phyloP scores from a whole-genome alignment of 2,329 filamentous ascomycete genomes.

The Dothideomycetes sp. region DNA sequence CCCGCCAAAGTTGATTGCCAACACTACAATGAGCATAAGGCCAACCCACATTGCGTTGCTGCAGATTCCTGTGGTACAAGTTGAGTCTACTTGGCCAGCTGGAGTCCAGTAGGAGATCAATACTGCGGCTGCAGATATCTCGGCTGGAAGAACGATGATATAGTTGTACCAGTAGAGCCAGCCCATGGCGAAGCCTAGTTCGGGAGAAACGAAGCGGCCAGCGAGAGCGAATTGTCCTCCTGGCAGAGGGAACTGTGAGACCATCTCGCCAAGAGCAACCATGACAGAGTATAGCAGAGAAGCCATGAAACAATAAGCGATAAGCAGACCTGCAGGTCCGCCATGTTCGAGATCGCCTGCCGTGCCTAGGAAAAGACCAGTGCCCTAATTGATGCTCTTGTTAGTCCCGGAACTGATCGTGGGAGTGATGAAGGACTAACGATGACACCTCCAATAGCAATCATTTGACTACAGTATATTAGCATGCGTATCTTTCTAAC shows the following conservation, averaged over 20 bases:
- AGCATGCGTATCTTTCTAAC: too few species aligned
- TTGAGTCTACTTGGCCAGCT: slow-evolving; percentile 41
- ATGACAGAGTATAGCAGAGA: slow-evolving; percentile 32
- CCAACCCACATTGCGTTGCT: slow-evolving; percentile 6
- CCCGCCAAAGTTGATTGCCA: slow-evolving; percentile 56
- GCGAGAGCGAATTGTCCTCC: slow-evolving; percentile 71
- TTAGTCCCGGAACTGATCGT: too few species aligned
- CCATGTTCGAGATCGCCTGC: background rate
- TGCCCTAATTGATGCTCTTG: slow-evolving; percentile 1
- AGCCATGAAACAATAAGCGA: slow-evolving; percentile 1
- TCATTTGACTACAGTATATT: slow-evolving; percentile 7
- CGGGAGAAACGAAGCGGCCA: slow-evolving; percentile 60
- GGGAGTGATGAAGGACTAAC: background rate
- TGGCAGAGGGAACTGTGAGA: slow-evolving; percentile 64
- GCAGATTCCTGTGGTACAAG: slow-evolving; percentile 8
- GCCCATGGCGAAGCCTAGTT: slow-evolving; percentile 65
- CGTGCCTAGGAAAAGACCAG: slow-evolving; percentile 2
- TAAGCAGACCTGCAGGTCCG: slow-evolving; percentile 1
- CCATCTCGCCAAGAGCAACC: slow-evolving; percentile 54
- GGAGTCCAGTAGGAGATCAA: slow-evolving; percentile 25
- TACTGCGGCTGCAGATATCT: slow-evolving; percentile 8
- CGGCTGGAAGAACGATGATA: slow-evolving; percentile 34
- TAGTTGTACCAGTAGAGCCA: slow-evolving; percentile 75
- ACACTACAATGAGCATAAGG: slow-evolving; percentile 48
- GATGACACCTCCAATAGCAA: slow-evolving; percentile 6